These are phyloP conservation scores for Penicillium fimorum DNA, from an alignment of 495 filamentous ascomycete genomes.

Conservation along the genomic window DNA sequence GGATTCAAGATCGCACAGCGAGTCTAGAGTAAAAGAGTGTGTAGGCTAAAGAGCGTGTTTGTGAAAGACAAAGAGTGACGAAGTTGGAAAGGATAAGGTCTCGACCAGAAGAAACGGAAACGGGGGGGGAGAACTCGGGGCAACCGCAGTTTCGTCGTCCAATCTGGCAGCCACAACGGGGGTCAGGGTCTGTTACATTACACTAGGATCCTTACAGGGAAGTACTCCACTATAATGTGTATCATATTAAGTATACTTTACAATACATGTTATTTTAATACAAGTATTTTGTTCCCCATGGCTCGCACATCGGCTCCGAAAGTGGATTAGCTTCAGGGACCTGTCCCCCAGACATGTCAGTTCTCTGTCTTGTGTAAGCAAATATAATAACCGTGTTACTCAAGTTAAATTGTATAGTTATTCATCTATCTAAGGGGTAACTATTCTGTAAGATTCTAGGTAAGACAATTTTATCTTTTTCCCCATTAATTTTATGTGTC, in stretches of 20 bases:
- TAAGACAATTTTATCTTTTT: not conserved
- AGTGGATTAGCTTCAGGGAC: constrained; percentile 26
- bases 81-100: constrained; percentile 19
- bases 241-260: not conserved
- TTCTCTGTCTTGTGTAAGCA: not conserved
- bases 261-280: constrained; percentile 6
- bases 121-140: constrained; percentile 1
- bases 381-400: not conserved
- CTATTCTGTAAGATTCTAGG: not conserved
- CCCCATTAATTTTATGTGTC: not conserved
- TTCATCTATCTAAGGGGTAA: not conserved
- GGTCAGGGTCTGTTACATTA: constrained; percentile 10
- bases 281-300: constrained; percentile 9
- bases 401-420: not conserved
- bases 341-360: constrained; percentile 6
- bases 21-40: constrained; percentile 26
- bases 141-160: constrained; percentile 18
- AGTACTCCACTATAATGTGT: not conserved
- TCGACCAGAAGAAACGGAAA: constrained; percentile 4
- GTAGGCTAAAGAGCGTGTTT: constrained; percentile 25
- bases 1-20: constrained; percentile 28
- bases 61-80: constrained; percentile 28
- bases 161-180: constrained; percentile 22
- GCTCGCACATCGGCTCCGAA: constrained; percentile 6
- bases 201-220: not conserved